Evolutionary conservation across 495 filamentous ascomycete genomes (phyloP).

Genomic region (Xanthoparmelia taractica): DNA sequence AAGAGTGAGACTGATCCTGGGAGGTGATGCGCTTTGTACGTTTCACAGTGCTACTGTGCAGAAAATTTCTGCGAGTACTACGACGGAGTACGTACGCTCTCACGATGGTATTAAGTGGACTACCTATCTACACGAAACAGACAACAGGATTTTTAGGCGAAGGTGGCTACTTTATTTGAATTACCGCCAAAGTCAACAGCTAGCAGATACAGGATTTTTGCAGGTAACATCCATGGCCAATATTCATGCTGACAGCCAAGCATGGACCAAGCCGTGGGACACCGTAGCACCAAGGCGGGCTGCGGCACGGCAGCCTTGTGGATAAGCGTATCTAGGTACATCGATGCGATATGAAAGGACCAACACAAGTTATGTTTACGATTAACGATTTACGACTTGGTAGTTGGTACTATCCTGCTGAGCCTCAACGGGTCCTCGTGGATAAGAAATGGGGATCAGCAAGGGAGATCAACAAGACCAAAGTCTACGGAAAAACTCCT

Average conservation of each 20-base stretch:
- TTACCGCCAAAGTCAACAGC: neutral
- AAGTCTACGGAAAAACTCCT: neutral
- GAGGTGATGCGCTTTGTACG: neutral
- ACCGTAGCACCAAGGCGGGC: neutral
- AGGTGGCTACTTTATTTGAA: neutral
- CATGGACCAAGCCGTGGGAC: neutral
- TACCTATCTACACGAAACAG: neutral
- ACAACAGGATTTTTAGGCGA: neutral
- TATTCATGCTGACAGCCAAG: neutral
- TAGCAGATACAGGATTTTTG: neutral
- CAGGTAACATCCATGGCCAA: constrained; percentile 2
- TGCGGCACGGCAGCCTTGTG: constrained; percentile 2
- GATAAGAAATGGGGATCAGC: neutral
- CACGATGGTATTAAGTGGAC: neutral
- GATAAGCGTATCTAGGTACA: neutral
- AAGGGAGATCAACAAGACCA: constrained; percentile 13
- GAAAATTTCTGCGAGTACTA: neutral
- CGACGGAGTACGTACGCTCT: neutral
- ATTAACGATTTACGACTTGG: neutral
- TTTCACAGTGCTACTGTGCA: neutral
- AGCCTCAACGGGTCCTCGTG: constrained; percentile 3
- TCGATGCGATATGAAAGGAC: neutral
- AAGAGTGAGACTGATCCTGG: neutral
- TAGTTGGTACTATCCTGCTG: neutral
- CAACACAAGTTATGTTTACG: neutral